These are phyloP conservation scores for Tripidium arundinaceum DNA, from an alignment of 202 grass and related monocot genomes.

Conservation along the genomic window DNA sequence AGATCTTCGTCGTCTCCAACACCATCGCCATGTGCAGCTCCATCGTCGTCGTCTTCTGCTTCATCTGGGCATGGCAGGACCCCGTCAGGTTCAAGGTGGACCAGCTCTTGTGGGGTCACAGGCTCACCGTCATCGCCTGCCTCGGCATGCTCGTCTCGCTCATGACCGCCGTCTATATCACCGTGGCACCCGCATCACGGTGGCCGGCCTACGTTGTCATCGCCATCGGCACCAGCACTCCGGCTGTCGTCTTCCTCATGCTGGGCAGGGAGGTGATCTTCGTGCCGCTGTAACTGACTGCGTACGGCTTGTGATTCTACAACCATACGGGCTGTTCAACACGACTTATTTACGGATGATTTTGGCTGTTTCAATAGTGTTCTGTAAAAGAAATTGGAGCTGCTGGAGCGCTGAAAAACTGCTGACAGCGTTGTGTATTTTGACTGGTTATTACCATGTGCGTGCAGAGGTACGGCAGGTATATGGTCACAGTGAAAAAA, in stretches of 20 bases:
- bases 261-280: conserved; percentile 44
- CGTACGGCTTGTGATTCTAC: too few relatives aligned
- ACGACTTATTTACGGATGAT: too few relatives aligned
- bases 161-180: conserved; percentile 55
- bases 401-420: too few relatives aligned
- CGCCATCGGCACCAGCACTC: conserved; percentile 57
- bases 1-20: conserved; percentile 73
- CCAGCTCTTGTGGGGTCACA: conserved; percentile 57
- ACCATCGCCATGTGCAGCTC: conserved; percentile 84
- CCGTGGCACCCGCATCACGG: not conserved
- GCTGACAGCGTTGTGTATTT: too few relatives aligned
- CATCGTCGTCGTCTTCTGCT: conserved; percentile 63
- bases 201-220: conserved; percentile 65
- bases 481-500: too few relatives aligned
- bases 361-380: too few relatives aligned
- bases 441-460: too few relatives aligned
- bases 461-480: too few relatives aligned
- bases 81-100: conserved; percentile 62
- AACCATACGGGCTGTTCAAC: too few relatives aligned
- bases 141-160: conserved; percentile 69
- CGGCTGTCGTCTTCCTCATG: conserved; percentile 45
- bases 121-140: conserved; percentile 62
- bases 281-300: not conserved
- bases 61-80: conserved; percentile 75
- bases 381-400: too few relatives aligned